Conservation (phyloP, 2,329 filamentous ascomycete species). For the Dactylonectria macrodidyma region DNA sequence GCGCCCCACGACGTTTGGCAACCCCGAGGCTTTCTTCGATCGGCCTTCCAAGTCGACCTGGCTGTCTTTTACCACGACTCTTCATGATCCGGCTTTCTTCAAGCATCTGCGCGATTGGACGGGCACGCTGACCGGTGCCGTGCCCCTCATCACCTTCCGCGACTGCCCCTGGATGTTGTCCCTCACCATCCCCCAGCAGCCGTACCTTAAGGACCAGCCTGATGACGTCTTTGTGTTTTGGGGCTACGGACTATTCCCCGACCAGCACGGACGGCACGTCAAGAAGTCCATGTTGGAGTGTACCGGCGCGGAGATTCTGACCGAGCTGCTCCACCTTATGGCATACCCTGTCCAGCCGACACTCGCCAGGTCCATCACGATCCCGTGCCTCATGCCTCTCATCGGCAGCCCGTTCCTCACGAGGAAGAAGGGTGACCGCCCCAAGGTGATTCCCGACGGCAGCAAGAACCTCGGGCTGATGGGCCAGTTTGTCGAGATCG, state of each 20-base stretch:
- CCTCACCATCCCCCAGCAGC: slow-evolving; percentile 43
- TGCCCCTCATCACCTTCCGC: slow-evolving; percentile 45
- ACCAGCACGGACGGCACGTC: slow-evolving; percentile 43
- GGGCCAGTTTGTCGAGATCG: slow-evolving; percentile 48
- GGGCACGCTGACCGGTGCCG: slow-evolving; percentile 40
- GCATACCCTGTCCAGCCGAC: slow-evolving; percentile 44
- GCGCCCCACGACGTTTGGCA: slow-evolving; percentile 42
- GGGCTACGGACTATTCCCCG: slow-evolving; percentile 47
- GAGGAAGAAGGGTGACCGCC: slow-evolving; percentile 44
- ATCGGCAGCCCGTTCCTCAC: slow-evolving; percentile 47
- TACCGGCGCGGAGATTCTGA: slow-evolving; percentile 45
- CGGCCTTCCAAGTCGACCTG: slow-evolving; percentile 47
- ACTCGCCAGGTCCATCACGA: slow-evolving; percentile 41
- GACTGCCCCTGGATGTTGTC: slow-evolving; percentile 49
- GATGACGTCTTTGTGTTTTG: slow-evolving; percentile 44
- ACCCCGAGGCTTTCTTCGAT: slow-evolving; percentile 48
- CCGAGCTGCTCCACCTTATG: slow-evolving; percentile 45
- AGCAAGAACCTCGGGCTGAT: slow-evolving; percentile 47
- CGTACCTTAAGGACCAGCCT: slow-evolving; percentile 44
- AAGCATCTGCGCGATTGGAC: slow-evolving; percentile 44
- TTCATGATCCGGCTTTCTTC: slow-evolving; percentile 42
- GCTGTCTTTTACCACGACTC: slow-evolving; percentile 45
- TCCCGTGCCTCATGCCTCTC: slow-evolving; percentile 45
- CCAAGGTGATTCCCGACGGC: slow-evolving; percentile 42
- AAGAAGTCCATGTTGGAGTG: slow-evolving; percentile 47